Percentiles rank a stretch among this genome's conserved stretches.
These are phyloP conservation scores for Leccinum fuscescens DNA, from an alignment of 1,284 basidiomycete genomes.

Conservation along the genomic window DNA sequence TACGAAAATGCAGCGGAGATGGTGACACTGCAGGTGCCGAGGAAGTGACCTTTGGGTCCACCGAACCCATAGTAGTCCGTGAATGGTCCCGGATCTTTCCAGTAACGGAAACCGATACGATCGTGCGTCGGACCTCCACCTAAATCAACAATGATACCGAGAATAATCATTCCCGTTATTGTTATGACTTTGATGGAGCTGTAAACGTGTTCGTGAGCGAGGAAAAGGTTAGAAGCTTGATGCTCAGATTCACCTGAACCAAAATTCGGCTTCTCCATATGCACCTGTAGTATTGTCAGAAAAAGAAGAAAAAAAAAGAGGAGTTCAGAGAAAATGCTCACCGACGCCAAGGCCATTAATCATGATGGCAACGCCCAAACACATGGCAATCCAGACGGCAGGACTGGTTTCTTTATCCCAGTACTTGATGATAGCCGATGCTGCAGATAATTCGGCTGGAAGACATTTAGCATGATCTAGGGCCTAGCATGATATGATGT, in stretches of 20 bases:
- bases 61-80: slow-evolving; percentile 25
- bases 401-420: slow-evolving; percentile 45
- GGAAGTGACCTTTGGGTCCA: slow-evolving; percentile 36
- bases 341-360: slow-evolving; percentile 59
- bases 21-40: slow-evolving; percentile 37
- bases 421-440: slow-evolving; percentile 59
- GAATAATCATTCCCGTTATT: slow-evolving; percentile 41
- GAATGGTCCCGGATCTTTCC: slow-evolving; percentile 44
- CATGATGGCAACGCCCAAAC: slow-evolving; percentile 53
- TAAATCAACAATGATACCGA: slow-evolving; percentile 41
- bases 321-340: slow-evolving; percentile 19
- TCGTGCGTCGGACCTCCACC: slow-evolving; percentile 39
- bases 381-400: slow-evolving; percentile 63
- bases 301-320: too few species aligned
- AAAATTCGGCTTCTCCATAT: slow-evolving; percentile 55
- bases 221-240: background rate
- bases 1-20: slow-evolving; percentile 45
- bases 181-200: slow-evolving; percentile 43
- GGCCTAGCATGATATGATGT: background rate
- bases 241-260: slow-evolving; percentile 31
- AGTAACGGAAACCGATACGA: slow-evolving; percentile 42
- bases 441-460: slow-evolving; percentile 59
- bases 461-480: background rate
- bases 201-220: background rate
- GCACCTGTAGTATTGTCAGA: slow-evolving; percentile 24